phyloP scores from a whole-genome alignment of 2,329 filamentous ascomycete species.

The Clarireedia sp. region DNA sequence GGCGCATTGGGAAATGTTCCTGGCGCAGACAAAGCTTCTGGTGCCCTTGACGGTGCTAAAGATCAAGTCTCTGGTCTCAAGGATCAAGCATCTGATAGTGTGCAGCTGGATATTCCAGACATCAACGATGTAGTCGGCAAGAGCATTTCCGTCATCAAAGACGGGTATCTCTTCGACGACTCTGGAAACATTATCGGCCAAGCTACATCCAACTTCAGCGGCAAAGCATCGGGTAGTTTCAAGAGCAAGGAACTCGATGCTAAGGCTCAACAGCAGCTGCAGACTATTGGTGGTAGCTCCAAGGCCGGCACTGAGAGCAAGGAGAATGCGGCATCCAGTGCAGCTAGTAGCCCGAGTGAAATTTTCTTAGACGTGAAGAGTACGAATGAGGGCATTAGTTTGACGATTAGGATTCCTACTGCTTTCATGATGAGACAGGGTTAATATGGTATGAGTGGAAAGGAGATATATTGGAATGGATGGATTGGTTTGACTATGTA shows the following conservation, averaged over 20 bases:
- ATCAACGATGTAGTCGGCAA: slow-evolving; percentile 49
- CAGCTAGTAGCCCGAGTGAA: slow-evolving; percentile 4
- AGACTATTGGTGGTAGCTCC: background rate
- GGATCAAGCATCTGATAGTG: background rate
- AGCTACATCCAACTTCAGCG: slow-evolving; percentile 27
- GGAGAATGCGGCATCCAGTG: background rate
- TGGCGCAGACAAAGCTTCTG: background rate
- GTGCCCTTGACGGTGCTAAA: background rate
- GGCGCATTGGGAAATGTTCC: background rate
- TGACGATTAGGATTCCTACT: slow-evolving; percentile 9
- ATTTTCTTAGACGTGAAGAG: slow-evolving; percentile 11
- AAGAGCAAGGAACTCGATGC: slow-evolving; percentile 9
- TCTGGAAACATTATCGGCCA: slow-evolving; percentile 51
- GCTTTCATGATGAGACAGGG: slow-evolving; percentile 5
- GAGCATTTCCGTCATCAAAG: slow-evolving; percentile 54
- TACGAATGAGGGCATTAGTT: slow-evolving; percentile 9
- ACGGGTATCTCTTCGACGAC: slow-evolving; percentile 52
- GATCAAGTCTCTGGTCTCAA: background rate
- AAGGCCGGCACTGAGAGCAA: background rate
- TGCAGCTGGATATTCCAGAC: background rate
- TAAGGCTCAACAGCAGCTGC: background rate
- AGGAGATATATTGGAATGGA: background rate
- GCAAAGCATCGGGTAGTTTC: slow-evolving; percentile 3
- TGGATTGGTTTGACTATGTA: background rate
- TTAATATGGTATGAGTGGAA: background rate